A percentile compares a stretch with the other conserved stretches of the same genome.
Conservation (phyloP, 768 basidiomycete genomes). For the Filobasidium wieringae region DNA sequence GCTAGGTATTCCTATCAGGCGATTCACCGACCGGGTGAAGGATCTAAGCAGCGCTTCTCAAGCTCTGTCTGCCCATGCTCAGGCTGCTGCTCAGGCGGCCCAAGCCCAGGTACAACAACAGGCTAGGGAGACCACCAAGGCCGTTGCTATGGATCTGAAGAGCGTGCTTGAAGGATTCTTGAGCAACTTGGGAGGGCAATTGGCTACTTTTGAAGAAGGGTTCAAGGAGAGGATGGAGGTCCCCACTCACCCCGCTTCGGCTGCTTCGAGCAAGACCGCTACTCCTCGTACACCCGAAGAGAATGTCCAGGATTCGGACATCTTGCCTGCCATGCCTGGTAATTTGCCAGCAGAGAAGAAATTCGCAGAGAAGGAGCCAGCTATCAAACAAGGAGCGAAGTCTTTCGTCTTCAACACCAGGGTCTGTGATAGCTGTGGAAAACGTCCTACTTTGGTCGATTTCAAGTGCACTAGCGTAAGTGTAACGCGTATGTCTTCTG, state of each 20-base stretch:
- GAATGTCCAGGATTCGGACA: background rate
- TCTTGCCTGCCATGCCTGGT: background rate
- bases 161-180: constrained; percentile 32
- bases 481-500: background rate
- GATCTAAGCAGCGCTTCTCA: background rate
- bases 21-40: background rate
- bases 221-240: constrained; percentile 17
- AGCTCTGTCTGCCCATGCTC: background rate
- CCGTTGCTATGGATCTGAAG: constrained; percentile 29
- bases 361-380: background rate
- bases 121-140: constrained; percentile 5
- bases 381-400: background rate
- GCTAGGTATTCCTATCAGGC: background rate
- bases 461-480: constrained; percentile 34
- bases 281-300: constrained; percentile 22
- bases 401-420: background rate
- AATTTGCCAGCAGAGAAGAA: too few species aligned
- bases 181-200: constrained; percentile 30
- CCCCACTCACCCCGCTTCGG: constrained; percentile 21
- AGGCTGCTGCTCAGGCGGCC: background rate
- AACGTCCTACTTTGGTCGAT: constrained; percentile 18
- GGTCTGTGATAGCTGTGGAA: constrained; percentile 8
- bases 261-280: constrained; percentile 26
- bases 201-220: constrained; percentile 28
- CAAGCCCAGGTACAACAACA: background rate